Evolutionary conservation across 2,329 filamentous ascomycete genomes (phyloP), one percentile per base, ranked within the genome.

Genomic region (Samsoniella hepiali): DNA sequence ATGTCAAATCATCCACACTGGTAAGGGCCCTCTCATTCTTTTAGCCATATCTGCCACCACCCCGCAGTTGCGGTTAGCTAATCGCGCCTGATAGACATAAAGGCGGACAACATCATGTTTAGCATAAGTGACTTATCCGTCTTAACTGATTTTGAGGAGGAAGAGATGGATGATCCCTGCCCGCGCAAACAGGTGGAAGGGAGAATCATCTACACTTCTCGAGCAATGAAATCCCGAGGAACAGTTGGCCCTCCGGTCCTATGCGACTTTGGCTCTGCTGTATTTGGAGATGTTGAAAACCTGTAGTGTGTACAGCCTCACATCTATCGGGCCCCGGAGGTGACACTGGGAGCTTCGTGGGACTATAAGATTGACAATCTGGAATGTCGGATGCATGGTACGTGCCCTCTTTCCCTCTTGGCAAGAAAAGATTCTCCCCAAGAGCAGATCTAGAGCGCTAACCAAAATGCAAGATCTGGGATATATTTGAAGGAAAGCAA

Each of bases 1-100:
- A 65, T 77, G 74, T 69, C 73, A 75, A 54, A 68, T 81, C 65
- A 70, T 78, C 29, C 78, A 81, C 65, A 79, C 76, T 58, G 76
- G 76, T 77, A 31, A 47, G 31, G 9, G 27, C 13, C 32, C 5
- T 5, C 8, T 9, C 27, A 2, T 32, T 32, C 47, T 50, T 22
- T 45, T 5, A 45, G n/a, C 42, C 42, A 22, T 6, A n/a, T 45
- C 9, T 45, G 42, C n/a, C 15, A n/a, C n/a, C 22, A 22, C 22
- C 22, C 22, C 22, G 15, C 42, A 45, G 3, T 9, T 45, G 42
- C 42, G 3, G 42, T 49, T 49, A 10, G 22, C 49, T 53, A 7
- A 58, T n/a, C 32, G 42, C 9, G 6, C 13, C 17, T 13, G 10
- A 47, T 13, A 58, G 55, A 58, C 13, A 36, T 58, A 27, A 58